Evolutionary conservation across 164 flowering plant species (phyloP).

Genomic region (Amborella trichopoda): DNA sequence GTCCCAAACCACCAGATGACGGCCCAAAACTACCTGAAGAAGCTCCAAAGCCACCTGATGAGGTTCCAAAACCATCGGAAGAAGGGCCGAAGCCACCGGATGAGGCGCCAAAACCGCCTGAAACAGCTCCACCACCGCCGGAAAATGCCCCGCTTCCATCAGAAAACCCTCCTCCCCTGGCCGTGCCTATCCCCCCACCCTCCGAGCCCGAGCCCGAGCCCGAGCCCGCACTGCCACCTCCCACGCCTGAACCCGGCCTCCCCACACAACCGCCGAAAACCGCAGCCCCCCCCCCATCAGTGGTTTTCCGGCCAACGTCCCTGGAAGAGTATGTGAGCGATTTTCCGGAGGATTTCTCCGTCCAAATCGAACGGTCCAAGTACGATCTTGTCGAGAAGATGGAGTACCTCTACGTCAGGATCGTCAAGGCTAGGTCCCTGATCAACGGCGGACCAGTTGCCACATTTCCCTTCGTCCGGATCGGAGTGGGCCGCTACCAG

Average conservation of each 20-base stretch:
- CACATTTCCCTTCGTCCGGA: slow-evolving; percentile 32
- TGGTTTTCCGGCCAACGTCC: slow-evolving; percentile 16
- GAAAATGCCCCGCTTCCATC: neutral
- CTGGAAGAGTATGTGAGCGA: slow-evolving; percentile 21
- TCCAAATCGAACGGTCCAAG: slow-evolving; percentile 34
- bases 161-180: neutral
- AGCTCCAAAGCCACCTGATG: neutral
- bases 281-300: no score
- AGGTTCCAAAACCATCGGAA: neutral
- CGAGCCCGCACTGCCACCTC: neutral
- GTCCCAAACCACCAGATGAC: slow-evolving; percentile 6
- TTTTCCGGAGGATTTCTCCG: slow-evolving; percentile 13
- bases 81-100: slow-evolving; percentile 1
- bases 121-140: slow-evolving; percentile 5
- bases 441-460: slow-evolving; percentile 26
- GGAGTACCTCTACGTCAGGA: slow-evolving; percentile 72
- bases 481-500: slow-evolving; percentile 30
- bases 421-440: slow-evolving; percentile 67
- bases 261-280: no score
- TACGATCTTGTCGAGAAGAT: slow-evolving; percentile 88
- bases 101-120: neutral
- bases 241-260: no score
- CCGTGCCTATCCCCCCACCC: neutral
- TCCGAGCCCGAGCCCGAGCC: neutral
- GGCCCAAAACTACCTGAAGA: slow-evolving; percentile 1